These are phyloP conservation scores for Dryas integrifolia DNA, from an alignment of 331 rosid genomes.

Conservation along the genomic window DNA sequence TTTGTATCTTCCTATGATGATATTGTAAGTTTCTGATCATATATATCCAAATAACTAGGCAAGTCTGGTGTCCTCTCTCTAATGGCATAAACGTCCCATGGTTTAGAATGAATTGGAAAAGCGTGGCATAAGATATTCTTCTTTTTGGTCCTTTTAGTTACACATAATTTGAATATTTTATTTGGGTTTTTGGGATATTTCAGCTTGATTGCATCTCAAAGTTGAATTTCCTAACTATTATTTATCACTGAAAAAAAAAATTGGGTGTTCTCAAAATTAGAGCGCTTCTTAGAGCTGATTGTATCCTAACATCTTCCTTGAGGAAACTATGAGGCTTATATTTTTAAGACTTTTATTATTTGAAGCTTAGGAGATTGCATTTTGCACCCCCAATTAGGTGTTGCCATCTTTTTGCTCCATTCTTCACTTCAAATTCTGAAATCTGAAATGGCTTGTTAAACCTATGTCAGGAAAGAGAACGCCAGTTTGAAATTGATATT, in stretches of 20 bases:
- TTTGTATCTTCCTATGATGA: slow-evolving; percentile 67
- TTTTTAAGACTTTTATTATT: neutral
- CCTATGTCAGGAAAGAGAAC: slow-evolving; percentile 77
- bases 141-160: neutral
- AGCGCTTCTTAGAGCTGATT: neutral
- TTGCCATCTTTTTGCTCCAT: neutral
- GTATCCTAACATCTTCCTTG: neutral
- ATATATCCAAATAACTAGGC: neutral
- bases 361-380: neutral
- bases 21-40: slow-evolving; percentile 51
- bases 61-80: neutral
- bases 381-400: neutral
- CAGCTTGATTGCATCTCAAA: neutral
- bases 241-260: too few relatives aligned
- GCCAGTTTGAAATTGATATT: slow-evolving; percentile 90
- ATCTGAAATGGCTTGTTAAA: slow-evolving; percentile 21
- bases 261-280: neutral
- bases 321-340: neutral
- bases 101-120: neutral
- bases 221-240: neutral
- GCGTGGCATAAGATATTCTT: neutral
- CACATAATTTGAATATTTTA: neutral
- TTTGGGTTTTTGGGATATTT: neutral
- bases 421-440: neutral
- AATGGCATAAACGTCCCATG: neutral